Evolutionary conservation across 225 moss, liverwort and hornwort species (phyloP), one percentile per base, ranked within the genome.

Genomic region (Anthoceros angustus): DNA sequence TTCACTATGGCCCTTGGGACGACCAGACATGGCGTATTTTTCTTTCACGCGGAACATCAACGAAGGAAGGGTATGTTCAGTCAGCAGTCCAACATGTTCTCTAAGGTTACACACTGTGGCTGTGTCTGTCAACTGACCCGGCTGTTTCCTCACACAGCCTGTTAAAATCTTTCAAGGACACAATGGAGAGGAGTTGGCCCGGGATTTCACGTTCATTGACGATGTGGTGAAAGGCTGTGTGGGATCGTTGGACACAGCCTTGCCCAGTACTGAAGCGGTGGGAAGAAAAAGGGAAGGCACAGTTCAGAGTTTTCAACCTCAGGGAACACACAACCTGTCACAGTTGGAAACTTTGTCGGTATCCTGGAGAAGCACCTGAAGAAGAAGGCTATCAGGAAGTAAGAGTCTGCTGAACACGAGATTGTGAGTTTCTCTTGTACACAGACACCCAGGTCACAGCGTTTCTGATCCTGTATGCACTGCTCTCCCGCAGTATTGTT

Each of bases 21-120:
- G 55, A 55, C 55, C 55, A 55, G 55, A 55, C 55, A 55, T 55
- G 55, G 55, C 55, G 7, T 55, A 55, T 23, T 55, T 55, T n/a
- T 55, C 55, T 11, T 55, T 55, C 55, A 55, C 55, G 15, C 18
- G n/a, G 55, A 55, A 55, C 55, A 55, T 55, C 55, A 23, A 18
- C 1, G 55, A 55, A 20, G 55, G 55, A 55, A 18, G 55, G 55
- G 55, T 55, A 23, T 15, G 55, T 55, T 32, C 32, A 4, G n/a
- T n/a, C n/a, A n/a, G n/a, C n/a, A n/a, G n/a, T n/a, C n/a, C 32
- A 4, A 32, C 32, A n/a, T n/a, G n/a, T n/a, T n/a, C n/a, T n/a
- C n/a, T n/a, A n/a, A n/a, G n/a, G n/a, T n/a, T n/a, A n/a, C n/a
- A n/a, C n/a, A n/a, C n/a, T n/a, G n/a, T 55, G 6, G n/a, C 16